These are phyloP conservation scores for Coemansia sp. DNA, from an alignment of 192 early-diverging fungal species.

Conservation along the genomic window DNA sequence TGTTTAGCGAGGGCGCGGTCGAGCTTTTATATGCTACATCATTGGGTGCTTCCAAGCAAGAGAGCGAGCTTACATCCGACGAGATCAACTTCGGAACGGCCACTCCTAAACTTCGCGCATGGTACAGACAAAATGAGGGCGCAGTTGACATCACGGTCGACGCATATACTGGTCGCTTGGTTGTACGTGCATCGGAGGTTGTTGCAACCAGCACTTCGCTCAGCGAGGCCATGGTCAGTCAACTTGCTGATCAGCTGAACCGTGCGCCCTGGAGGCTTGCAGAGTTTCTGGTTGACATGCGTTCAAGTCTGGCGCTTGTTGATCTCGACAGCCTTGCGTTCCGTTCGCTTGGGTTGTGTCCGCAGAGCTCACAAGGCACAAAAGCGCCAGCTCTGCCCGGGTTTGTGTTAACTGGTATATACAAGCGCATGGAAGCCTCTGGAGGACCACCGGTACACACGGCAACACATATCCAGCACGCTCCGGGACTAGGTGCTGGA, in stretches of 20 bases:
- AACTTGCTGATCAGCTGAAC: conserved; percentile 43
- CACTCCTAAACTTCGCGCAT: conserved; percentile 40
- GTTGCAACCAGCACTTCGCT: conserved; percentile 23
- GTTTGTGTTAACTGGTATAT: conserved; percentile 22
- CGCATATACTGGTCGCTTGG: conserved; percentile 32
- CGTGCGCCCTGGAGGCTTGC: conserved; percentile 42
- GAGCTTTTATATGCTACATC: conserved; percentile 29
- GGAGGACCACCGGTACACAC: neutral
- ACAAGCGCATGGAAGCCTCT: conserved; percentile 3
- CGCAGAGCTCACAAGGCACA: conserved; percentile 14
- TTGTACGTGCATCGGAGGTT: conserved; percentile 36
- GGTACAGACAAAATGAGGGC: conserved; percentile 42
- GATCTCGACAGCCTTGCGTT: conserved; percentile 45
- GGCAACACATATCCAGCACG: neutral
- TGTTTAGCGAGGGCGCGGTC: conserved; percentile 25
- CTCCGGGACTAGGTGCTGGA: neutral
- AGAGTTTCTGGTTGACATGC: conserved; percentile 43
- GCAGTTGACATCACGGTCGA: conserved; percentile 48
- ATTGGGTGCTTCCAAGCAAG: conserved; percentile 15
- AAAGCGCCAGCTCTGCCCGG: conserved; percentile 18
- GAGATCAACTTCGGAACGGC: conserved; percentile 14
- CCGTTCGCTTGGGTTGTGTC: conserved; percentile 43
- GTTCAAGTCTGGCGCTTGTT: conserved; percentile 40
- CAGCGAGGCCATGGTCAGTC: conserved; percentile 37
- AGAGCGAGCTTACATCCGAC: conserved; percentile 7